Evolutionary conservation across 345 rosid species (phyloP).

Genomic region (Rhodamnia rubescens): DNA sequence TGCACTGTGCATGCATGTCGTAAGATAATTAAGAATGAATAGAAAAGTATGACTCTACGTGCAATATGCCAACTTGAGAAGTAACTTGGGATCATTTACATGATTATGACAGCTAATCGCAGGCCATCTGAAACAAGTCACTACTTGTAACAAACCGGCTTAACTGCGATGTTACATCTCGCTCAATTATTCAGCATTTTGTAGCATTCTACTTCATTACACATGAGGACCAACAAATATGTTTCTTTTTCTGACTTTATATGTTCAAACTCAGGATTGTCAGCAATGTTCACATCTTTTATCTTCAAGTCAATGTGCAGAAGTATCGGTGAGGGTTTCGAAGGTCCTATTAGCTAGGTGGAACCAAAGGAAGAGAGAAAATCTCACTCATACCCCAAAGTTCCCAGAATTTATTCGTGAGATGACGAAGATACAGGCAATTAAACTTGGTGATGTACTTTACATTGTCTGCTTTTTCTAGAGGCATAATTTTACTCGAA

Average conservation of each 20-base stretch:
- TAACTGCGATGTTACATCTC: background rate
- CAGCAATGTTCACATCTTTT: background rate
- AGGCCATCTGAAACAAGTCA: background rate
- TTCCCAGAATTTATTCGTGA: background rate
- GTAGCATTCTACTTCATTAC: background rate
- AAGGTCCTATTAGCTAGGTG: background rate
- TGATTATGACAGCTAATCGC: background rate
- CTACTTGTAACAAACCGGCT: background rate
- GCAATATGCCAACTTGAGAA: background rate
- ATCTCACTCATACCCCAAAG: background rate
- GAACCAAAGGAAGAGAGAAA: background rate
- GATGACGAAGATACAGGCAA: background rate
- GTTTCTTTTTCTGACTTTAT: background rate
- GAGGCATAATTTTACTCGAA: background rate
- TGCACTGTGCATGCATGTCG: background rate
- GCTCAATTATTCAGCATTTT: background rate
- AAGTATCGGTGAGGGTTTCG: background rate
- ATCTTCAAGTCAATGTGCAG: background rate
- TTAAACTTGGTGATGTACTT: background rate
- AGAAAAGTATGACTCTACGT: background rate
- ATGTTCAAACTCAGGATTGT: background rate
- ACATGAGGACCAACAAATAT: background rate
- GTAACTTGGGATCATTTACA: background rate
- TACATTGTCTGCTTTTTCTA: background rate
- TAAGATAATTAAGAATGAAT: background rate